These are phyloP conservation scores for Saccharomycopsis hybrid DNA, from an alignment of 1,139 yeast genomes.

Conservation along the genomic window DNA sequence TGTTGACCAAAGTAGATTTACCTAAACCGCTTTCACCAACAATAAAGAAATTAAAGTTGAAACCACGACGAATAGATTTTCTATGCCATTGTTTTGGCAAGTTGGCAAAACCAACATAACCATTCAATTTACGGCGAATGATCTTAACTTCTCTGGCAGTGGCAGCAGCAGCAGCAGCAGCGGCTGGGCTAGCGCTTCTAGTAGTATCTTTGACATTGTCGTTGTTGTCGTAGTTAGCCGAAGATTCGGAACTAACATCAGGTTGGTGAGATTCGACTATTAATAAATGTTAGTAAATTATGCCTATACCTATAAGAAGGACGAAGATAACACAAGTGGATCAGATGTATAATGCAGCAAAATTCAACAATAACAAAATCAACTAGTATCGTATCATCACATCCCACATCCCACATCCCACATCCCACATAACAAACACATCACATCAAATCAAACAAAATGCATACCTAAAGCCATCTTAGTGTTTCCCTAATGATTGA, in stretches of 20 bases:
- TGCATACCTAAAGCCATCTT: no score
- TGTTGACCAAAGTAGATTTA: conserved; percentile 85
- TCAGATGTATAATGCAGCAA: no score
- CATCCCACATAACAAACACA: no score
- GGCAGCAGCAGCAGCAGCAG: background rate
- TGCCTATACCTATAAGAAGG: background rate
- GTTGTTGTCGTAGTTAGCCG: conserved; percentile 11
- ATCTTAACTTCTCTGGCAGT: conserved; percentile 34
- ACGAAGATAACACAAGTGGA: no score
- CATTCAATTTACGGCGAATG: conserved; percentile 76
- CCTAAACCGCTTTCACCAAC: conserved; percentile 94
- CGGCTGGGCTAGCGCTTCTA: conserved; percentile 11
- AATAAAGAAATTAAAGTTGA: conserved; percentile 79
- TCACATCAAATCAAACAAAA: no score
- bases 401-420: no score
- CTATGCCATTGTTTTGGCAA: conserved; percentile 99
- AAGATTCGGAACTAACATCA: conserved; percentile 17
- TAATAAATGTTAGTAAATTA: background rate
- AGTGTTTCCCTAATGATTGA: no score
- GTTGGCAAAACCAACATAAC: conserved; percentile 96
- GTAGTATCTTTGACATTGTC: conserved; percentile 15
- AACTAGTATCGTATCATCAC: no score
- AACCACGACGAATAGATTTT: conserved; percentile 91
- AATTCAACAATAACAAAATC: no score
- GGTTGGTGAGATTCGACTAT: conserved; percentile 14